These are phyloP conservation scores for Cercospora zeina DNA, from an alignment of 2,329 filamentous ascomycete genomes.

Conservation along the genomic window DNA sequence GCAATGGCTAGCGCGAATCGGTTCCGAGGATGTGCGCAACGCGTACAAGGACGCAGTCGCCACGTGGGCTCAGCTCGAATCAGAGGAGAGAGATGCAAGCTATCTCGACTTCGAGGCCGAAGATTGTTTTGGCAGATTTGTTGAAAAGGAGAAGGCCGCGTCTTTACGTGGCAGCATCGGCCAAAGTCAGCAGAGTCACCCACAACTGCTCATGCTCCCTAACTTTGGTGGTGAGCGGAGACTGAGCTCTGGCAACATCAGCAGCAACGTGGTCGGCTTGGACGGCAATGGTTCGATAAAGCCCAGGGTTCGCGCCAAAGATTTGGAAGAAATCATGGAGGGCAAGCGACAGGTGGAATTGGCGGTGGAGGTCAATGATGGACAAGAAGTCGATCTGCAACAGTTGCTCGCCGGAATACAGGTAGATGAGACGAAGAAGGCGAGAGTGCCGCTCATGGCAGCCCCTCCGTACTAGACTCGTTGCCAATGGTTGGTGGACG, in stretches of 20 bases:
- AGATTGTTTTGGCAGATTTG: constrained; percentile 30
- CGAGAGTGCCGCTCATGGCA: constrained; percentile 20
- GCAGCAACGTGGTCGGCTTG: constrained; percentile 17
- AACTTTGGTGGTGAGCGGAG: constrained; percentile 27
- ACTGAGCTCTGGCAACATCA: constrained; percentile 27
- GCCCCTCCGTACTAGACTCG: constrained; percentile 22
- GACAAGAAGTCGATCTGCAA: constrained; percentile 17
- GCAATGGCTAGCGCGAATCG: constrained; percentile 84
- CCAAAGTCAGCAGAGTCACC: constrained; percentile 30
- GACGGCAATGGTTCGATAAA: constrained; percentile 14
- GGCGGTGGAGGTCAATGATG: constrained; percentile 6
- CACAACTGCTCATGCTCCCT: constrained; percentile 30
- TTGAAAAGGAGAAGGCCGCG: constrained; percentile 27
- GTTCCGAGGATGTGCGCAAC: constrained; percentile 73
- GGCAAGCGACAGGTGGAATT: constrained; percentile 26
- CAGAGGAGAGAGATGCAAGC: constrained; percentile 35
- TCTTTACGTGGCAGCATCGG: constrained; percentile 29
- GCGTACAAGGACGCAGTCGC: constrained; percentile 82
- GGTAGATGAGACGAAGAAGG: constrained; percentile 16
- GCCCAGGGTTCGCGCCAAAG: constrained; percentile 24
- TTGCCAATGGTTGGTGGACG: background rate
- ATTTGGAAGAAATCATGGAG: constrained; percentile 30
- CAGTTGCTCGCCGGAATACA: constrained; percentile 20
- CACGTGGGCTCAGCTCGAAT: constrained; percentile 66
- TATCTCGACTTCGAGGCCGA: constrained; percentile 33